These are phyloP conservation scores for Avena sativa DNA, from an alignment of 176 grass and related monocot species.

Conservation along the genomic window DNA sequence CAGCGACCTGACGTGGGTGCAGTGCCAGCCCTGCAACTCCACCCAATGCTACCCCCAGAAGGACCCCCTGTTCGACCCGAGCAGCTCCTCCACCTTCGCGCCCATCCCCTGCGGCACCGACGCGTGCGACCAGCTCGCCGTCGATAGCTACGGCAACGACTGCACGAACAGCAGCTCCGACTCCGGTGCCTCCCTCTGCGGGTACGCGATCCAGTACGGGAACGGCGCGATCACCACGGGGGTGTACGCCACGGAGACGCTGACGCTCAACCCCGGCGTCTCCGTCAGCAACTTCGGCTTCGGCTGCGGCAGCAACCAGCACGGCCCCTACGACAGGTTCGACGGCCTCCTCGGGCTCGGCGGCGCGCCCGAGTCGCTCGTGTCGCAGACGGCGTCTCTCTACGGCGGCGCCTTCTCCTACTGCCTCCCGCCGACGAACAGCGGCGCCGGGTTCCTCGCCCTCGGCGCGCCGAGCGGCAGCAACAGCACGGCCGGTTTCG, in stretches of 20 bases:
- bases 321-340: constrained; percentile 42
- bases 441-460: constrained; percentile 49
- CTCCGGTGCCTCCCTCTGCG: neutral
- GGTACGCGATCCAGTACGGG: constrained; percentile 18
- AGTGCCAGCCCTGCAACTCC: constrained; percentile 62
- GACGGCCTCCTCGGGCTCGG: constrained; percentile 76
- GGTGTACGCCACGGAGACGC: constrained; percentile 54
- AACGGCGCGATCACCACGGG: constrained; percentile 37
- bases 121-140: neutral
- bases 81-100: constrained; percentile 2
- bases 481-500: neutral
- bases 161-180: constrained; percentile 14
- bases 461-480: constrained; percentile 42
- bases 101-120: constrained; percentile 5
- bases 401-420: constrained; percentile 68
- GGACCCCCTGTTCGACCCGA: constrained; percentile 40
- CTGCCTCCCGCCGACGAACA: constrained; percentile 58
- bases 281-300: constrained; percentile 44
- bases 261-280: constrained; percentile 27
- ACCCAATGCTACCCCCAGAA: constrained; percentile 44
- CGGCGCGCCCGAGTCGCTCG: constrained; percentile 50
- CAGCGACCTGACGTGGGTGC: constrained; percentile 82
- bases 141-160: neutral
- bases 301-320: constrained; percentile 58
- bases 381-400: constrained; percentile 46